Conservation (phyloP, 106 monocot species). For the Triglochin maritima region DNA sequence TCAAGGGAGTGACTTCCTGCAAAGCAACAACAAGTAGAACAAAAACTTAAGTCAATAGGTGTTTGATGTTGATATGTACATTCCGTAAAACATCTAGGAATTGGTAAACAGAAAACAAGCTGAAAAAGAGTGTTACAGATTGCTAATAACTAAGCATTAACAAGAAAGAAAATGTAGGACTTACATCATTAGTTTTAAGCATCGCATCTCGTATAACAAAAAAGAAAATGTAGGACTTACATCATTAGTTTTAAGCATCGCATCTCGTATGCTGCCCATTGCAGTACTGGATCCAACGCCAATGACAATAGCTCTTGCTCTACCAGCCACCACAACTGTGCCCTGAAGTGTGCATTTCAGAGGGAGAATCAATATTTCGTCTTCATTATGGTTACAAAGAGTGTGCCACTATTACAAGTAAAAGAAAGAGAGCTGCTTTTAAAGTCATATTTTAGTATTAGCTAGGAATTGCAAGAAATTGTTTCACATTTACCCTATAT, state of each 20-base stretch:
- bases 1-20: constrained; percentile 93
- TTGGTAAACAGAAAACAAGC: not conserved
- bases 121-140: not conserved
- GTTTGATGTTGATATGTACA: no score
- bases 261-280: constrained; percentile 98
- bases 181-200: constrained; percentile 92
- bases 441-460: no score
- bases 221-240: constrained; percentile 31
- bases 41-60: not conserved
- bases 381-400: not conserved
- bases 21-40: constrained; percentile 5
- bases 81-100: not conserved
- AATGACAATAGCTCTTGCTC: constrained; percentile 94
- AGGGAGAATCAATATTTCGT: not conserved
- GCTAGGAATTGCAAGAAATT: no score
- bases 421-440: no score
- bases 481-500: no score
- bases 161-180: constrained; percentile 4
- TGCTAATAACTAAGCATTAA: not conserved
- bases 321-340: constrained; percentile 92
- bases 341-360: constrained; percentile 35
- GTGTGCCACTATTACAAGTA: no score
- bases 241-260: constrained; percentile 93
- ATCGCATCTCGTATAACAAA: constrained; percentile 73
- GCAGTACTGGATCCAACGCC: constrained; percentile 97